A percentile compares a stretch with the other conserved stretches of the same genome.
Evolutionary conservation across 805 yeast genomes (phyloP).

Genomic region (Ogataea glucozyma): DNA sequence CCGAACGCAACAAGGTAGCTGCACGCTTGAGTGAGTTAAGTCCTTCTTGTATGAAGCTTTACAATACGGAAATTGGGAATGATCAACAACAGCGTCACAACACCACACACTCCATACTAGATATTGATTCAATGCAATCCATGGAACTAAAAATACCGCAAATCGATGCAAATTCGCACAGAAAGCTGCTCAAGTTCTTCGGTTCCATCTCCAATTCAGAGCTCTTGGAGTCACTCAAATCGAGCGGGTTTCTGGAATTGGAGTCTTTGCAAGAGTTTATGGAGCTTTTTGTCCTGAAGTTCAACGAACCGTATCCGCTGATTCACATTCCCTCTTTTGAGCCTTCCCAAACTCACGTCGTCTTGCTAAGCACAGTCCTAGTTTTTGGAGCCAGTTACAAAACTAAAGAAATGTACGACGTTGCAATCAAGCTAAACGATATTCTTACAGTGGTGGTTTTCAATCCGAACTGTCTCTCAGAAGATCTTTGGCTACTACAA

Average conservation of each 20-base stretch:
- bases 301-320: conserved; percentile 18
- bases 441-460: conserved; percentile 9
- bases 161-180: conserved; percentile 3
- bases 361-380: conserved; percentile 13
- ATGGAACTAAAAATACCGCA: conserved; percentile 4
- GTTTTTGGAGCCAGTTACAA: conserved; percentile 13
- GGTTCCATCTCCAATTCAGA: conserved; percentile 6
- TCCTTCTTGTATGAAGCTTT: no score
- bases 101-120: neutral
- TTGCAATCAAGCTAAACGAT: conserved; percentile 16
- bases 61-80: no score
- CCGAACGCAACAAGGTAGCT: no score
- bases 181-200: conserved; percentile 7
- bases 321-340: conserved; percentile 17
- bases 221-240: neutral
- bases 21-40: no score
- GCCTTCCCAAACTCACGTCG: conserved; percentile 3
- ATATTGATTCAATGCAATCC: conserved; percentile 9
- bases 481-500: conserved; percentile 15
- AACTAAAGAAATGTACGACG: conserved; percentile 2
- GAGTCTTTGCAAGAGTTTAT: conserved; percentile 11
- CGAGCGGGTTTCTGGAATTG: conserved; percentile 9
- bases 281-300: conserved; percentile 11
- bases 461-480: conserved; percentile 8
- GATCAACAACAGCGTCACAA: neutral